Evolutionary conservation across 805 yeast genomes (phyloP), one percentile per base, ranked within the genome.

Genomic region (Candida maris): DNA sequence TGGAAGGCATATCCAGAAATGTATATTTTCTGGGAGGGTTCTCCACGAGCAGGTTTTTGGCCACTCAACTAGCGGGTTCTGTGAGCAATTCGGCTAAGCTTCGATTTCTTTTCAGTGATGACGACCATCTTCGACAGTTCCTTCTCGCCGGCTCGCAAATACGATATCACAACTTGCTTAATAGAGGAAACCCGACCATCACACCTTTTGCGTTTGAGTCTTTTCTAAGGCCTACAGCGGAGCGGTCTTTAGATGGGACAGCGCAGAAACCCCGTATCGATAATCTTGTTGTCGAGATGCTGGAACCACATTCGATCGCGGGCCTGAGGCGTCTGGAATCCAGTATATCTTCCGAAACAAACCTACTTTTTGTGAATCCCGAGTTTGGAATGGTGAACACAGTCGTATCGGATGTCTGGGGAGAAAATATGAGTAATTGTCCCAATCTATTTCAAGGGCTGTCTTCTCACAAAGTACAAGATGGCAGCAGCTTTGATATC

Each of bases 361-460:
- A 44, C 27, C 16, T 57, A 5, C n/a, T 56, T 3, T 42, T 57
- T 27, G 43, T 57, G 9, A 46, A 56, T 35, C 57, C 61, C 1
- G 23, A 35, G 14, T 39, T 49, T 10, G 57, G 53, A 6, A 27
- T 34, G 6, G 27, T 49, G 4, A 51, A 51, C 12, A 28, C n/a
- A 1, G 32, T 42, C 3, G 19, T 46, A 4, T n/a, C 28, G 1
- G 19, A 17, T 3, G 16, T 48, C 3, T 44, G 48, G 32, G 27
- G 39, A 1, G 7, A 19, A 1, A 29, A 35, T 16, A 12, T 35
- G 2, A 14, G 14, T 0, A 17, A 22, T 5, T 29, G 37, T 10
- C 62, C 62, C 4, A 44, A 40, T 14, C 24, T 55, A 8, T 57
- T 42, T 32, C 48, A 52, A 16, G 48, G 50, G 1, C 13, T 46